phyloP scores from a whole-genome alignment of 371 early-diverging fungal genomes.

The Syncephalastrum sp. region DNA sequence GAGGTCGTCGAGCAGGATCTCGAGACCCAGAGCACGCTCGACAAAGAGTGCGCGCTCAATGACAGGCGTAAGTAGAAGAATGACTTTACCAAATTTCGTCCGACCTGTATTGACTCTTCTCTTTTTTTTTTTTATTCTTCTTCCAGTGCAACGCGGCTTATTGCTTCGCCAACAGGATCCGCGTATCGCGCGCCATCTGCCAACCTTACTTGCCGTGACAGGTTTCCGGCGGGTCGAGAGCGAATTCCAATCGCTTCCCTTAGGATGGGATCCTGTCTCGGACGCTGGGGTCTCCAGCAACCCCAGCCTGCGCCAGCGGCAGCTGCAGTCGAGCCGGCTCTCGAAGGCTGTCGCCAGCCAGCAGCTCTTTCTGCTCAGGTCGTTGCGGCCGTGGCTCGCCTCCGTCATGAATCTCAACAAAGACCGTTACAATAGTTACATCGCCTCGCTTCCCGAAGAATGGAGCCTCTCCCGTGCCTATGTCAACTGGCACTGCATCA shows the following conservation, averaged over 20 bases:
- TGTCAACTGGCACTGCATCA: slow-evolving; percentile 39
- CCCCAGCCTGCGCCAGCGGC: background rate
- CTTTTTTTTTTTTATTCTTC: slow-evolving; percentile 6
- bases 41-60: slow-evolving; percentile 27
- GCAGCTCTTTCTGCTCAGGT: slow-evolving; percentile 23
- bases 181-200: slow-evolving; percentile 23
- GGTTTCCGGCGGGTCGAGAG: slow-evolving; percentile 43
- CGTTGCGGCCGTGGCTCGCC: slow-evolving; percentile 29
- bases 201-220: slow-evolving; percentile 29
- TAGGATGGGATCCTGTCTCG: slow-evolving; percentile 33
- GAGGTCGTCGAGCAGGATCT: slow-evolving; percentile 43
- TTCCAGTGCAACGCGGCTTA: slow-evolving; percentile 19
- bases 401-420: slow-evolving; percentile 12
- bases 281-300: background rate
- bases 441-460: slow-evolving; percentile 18
- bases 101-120: slow-evolving; percentile 2
- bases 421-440: slow-evolving; percentile 17
- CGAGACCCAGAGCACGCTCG: slow-evolving; percentile 30
- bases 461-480: slow-evolving; percentile 28
- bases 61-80: slow-evolving; percentile 29
- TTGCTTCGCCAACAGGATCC: slow-evolving; percentile 23
- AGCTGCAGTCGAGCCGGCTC: slow-evolving; percentile 21
- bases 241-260: slow-evolving; percentile 39
- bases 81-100: background rate
- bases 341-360: slow-evolving; percentile 24